Percentiles rank a stretch among this genome's conserved stretches.
phyloP scores from a whole-genome alignment of 2,329 filamentous ascomycete genomes.

The Nemania diffusa region DNA sequence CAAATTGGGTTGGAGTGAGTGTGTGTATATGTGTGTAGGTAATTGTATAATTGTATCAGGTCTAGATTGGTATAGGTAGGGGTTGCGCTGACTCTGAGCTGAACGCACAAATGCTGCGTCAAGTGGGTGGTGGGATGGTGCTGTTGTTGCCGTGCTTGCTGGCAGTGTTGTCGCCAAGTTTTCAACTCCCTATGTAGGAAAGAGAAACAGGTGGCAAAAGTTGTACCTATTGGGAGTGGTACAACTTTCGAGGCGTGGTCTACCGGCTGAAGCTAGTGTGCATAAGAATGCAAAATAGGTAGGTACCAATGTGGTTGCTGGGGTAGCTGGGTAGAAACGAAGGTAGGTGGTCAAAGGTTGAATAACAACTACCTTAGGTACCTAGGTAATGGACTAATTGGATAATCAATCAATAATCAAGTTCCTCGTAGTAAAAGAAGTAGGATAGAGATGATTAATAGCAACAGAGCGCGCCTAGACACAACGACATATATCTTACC shows the following conservation, averaged over 20 bases:
- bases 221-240: background rate
- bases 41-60: too few relatives aligned
- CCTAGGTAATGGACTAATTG: too few relatives aligned
- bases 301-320: background rate
- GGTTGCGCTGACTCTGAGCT: conserved; percentile 3
- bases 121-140: too few relatives aligned
- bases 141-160: conserved; percentile 12
- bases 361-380: too few relatives aligned
- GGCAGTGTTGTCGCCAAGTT: background rate
- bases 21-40: background rate
- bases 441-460: background rate
- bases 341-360: background rate
- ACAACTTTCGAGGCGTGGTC: background rate
- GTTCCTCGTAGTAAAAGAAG: too few relatives aligned
- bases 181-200: background rate
- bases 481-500: background rate
- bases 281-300: background rate
- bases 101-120: conserved; percentile 11
- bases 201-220: background rate
- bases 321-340: background rate
- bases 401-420: conserved; percentile 43
- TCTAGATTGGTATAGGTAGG: background rate
- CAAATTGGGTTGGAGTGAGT: conserved; percentile 10
- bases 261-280: background rate
- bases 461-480: background rate